phyloP scores from a whole-genome alignment of 345 rosid species.

The Eucalyptus coolabah region DNA sequence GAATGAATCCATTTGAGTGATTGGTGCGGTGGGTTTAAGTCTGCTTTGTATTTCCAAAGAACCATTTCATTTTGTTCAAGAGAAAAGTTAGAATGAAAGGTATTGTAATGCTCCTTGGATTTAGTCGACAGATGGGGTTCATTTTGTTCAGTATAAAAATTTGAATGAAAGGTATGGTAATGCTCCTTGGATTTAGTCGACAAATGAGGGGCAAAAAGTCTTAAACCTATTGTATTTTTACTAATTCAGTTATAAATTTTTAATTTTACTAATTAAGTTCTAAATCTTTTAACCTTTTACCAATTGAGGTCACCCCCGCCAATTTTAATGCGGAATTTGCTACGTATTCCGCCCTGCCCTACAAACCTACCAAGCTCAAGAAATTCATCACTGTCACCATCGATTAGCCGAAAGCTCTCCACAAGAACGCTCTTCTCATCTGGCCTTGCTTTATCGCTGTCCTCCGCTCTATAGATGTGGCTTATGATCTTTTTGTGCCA shows the following conservation, averaged over 20 bases:
- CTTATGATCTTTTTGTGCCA: neutral
- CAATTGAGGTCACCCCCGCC: rapidly evolving
- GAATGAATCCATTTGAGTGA: neutral
- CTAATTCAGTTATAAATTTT: too few species aligned
- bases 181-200: neutral
- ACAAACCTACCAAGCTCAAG: slow-evolving; percentile 8
- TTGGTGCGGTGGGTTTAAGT: neutral
- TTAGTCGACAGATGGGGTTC: neutral
- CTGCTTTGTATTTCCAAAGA: neutral
- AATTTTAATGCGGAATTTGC: rapidly evolving
- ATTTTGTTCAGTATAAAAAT: neutral
- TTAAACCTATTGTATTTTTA: rapidly evolving
- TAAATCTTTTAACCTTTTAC: too few species aligned
- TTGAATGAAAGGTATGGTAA: neutral
- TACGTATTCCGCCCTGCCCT: neutral
- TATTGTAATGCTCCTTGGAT: neutral
- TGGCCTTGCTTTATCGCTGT: slow-evolving; percentile 8
- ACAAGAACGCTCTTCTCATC: neutral
- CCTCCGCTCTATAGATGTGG: neutral
- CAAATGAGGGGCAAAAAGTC: rapidly evolving
- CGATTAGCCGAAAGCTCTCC: slow-evolving; percentile 7
- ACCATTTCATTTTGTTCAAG: neutral
- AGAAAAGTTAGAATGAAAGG: neutral
- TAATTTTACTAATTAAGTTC: rapidly evolving
- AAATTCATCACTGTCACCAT: neutral